phyloP scores from a whole-genome alignment of 768 basidiomycete genomes.

The Lactarius indigo region DNA sequence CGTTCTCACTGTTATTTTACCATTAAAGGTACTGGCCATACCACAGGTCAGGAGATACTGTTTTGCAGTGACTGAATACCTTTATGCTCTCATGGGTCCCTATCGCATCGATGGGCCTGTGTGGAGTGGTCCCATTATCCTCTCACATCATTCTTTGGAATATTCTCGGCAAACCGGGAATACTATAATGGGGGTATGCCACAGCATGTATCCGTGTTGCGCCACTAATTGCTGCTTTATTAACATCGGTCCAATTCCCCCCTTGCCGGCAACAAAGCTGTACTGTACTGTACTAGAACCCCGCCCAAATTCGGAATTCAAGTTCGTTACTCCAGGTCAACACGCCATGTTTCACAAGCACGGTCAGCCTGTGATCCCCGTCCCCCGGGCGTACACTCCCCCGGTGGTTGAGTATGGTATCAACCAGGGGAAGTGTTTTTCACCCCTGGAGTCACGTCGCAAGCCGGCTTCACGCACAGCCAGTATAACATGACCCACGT shows the following conservation, averaged over 20 bases:
- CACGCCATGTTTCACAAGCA: background rate
- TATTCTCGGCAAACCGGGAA: background rate
- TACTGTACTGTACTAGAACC: background rate
- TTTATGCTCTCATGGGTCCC: background rate
- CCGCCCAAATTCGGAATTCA: background rate
- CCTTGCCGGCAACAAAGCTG: slow-evolving; percentile 2
- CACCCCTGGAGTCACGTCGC: background rate
- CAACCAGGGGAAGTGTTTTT: background rate
- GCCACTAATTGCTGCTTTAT: slow-evolving; percentile 19
- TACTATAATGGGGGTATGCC: slow-evolving; percentile 5
- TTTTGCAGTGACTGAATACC: background rate
- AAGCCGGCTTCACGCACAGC: background rate
- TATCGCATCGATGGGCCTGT: slow-evolving; percentile 5
- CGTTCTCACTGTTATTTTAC: background rate
- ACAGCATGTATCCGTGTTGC: background rate
- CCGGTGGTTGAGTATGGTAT: background rate
- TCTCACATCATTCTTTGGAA: slow-evolving; percentile 18
- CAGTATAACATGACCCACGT: background rate
- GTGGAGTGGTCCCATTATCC: background rate
- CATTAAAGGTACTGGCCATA: background rate
- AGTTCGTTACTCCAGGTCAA: background rate
- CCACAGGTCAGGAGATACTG: background rate
- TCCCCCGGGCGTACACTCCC: too few species aligned
- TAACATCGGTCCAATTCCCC: background rate
- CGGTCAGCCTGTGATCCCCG: background rate